Percentiles rank a stretch among this genome's conserved stretches.
These are phyloP conservation scores for Backusella tuberculispora DNA, from an alignment of 192 early-diverging fungal species.

Conservation along the genomic window DNA sequence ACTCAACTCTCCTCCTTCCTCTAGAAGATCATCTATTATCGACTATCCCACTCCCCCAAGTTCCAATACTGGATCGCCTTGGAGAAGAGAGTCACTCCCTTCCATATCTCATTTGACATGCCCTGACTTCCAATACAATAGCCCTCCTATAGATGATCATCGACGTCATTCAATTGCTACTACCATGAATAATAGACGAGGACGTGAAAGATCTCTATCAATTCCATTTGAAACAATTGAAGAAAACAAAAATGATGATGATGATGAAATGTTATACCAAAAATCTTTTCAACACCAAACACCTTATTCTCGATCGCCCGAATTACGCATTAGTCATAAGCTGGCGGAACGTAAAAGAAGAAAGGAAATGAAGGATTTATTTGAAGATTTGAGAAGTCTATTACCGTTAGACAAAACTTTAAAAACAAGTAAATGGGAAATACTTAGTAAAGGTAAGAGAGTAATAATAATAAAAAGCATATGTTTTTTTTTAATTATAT, in stretches of 20 bases:
- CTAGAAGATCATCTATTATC: slow-evolving; percentile 21
- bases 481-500: no score
- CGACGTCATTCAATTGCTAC: slow-evolving; percentile 37
- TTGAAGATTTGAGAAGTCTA: slow-evolving; percentile 79
- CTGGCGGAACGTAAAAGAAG: slow-evolving; percentile 85
- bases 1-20: slow-evolving; percentile 33
- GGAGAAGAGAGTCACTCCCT: slow-evolving; percentile 30
- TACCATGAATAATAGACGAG: background rate
- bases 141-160: slow-evolving; percentile 16
- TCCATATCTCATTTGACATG: slow-evolving; percentile 24
- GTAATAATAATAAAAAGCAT: background rate
- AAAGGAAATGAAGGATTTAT: slow-evolving; percentile 89
- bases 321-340: slow-evolving; percentile 83
- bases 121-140: background rate
- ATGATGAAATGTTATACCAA: no score
- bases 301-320: slow-evolving; percentile 71
- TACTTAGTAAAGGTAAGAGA: slow-evolving; percentile 76
- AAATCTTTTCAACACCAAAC: slow-evolving; percentile 14
- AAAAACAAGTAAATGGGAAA: slow-evolving; percentile 90
- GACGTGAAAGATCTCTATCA: background rate
- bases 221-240: slow-evolving; percentile 12
- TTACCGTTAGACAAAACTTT: slow-evolving; percentile 78
- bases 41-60: slow-evolving; percentile 20
- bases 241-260: background rate
- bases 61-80: slow-evolving; percentile 11